Evolutionary conservation across 179 eudicot genomes (phyloP), one percentile per base, ranked within the genome.

Genomic region (Corrigiola litoralis): DNA sequence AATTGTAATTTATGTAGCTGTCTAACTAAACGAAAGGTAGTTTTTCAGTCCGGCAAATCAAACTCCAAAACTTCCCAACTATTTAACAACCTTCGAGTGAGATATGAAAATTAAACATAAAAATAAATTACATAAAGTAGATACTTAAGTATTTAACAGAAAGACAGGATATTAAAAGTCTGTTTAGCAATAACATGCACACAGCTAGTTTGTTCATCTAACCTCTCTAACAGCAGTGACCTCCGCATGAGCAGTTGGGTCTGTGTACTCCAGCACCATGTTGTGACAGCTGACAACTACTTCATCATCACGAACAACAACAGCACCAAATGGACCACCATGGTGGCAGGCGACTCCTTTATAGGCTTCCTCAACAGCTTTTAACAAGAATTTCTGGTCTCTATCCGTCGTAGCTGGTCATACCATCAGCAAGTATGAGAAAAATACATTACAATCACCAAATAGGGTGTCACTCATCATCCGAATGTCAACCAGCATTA

Each of bases 171-270:
- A n/a, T n/a, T n/a, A n/a, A n/a, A 11, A 38, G 18, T 46, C 28
- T 34, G 6, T 9, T 31, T 34, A 47, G 20, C 65, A 60, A 60
- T 13, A 29, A 57, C 44, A 66, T 12, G 37, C 17, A 32, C n/a
- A 67, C 37, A 48, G 37, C 66, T 41, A 57, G 52, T 28, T 6
- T 41, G 29, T 17, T 50, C 27, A 51, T 56, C 82, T 80, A 57
- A 91, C 97, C 97, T 91, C 97, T 86, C 97, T 78, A 47, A 91
- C 68, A 29, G 96, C 96, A 21, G 96, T 91, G 68, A 91, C 97
- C 78, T 91, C 97, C 4, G 96, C 96, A 69, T 91, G 97, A 42
- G 97, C 97, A 21, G 96, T 88, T 68, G 96, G 96, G 71, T 91
- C 97, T 0, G 87, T 89, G 66, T 80, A 32, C 9, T 74, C 73